phyloP scores from a whole-genome alignment of 345 rosid genomes.

The Bretschneidera sinensis region DNA sequence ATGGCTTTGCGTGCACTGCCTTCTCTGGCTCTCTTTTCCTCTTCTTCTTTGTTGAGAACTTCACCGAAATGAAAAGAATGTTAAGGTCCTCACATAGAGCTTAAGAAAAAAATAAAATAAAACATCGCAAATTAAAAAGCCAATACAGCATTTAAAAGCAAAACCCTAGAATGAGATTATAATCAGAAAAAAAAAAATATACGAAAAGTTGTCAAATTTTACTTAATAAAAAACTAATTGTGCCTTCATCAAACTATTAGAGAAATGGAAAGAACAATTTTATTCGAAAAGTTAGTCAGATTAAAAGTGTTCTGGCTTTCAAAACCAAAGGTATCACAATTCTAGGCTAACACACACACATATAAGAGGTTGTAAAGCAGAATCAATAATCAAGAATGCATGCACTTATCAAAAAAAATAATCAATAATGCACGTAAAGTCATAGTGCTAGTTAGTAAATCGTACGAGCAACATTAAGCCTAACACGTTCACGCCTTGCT shows the following conservation, averaged over 20 bases:
- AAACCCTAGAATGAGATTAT: background rate
- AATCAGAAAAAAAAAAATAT: conserved; percentile 10
- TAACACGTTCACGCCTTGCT: conserved; percentile 78
- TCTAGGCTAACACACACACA: conserved; percentile 9
- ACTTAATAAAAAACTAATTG: no score
- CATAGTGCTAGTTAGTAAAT: conserved; percentile 18
- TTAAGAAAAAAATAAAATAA: conserved; percentile 2
- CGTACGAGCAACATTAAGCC: conserved; percentile 82
- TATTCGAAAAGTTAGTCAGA: no score
- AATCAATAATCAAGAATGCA: background rate
- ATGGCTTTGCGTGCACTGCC: conserved; percentile 39
- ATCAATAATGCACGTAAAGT: conserved; percentile 1
- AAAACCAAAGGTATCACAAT: background rate
- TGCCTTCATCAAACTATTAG: no score
- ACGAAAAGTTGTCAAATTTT: background rate
- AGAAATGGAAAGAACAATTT: background rate
- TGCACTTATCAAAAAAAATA: conserved; percentile 5
- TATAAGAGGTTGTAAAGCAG: conserved; percentile 7
- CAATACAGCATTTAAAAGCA: background rate
- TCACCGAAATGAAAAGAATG: conserved; percentile 5
- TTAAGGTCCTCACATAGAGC: background rate
- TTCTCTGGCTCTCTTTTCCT: conserved; percentile 67
- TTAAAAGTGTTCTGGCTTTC: background rate
- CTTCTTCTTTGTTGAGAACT: conserved; percentile 88
- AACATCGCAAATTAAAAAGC: background rate